Percentiles rank a stretch among this genome's conserved stretches.
Evolutionary conservation across 768 basidiomycete genomes (phyloP).

Genomic region (Psilocybe cyanescens): DNA sequence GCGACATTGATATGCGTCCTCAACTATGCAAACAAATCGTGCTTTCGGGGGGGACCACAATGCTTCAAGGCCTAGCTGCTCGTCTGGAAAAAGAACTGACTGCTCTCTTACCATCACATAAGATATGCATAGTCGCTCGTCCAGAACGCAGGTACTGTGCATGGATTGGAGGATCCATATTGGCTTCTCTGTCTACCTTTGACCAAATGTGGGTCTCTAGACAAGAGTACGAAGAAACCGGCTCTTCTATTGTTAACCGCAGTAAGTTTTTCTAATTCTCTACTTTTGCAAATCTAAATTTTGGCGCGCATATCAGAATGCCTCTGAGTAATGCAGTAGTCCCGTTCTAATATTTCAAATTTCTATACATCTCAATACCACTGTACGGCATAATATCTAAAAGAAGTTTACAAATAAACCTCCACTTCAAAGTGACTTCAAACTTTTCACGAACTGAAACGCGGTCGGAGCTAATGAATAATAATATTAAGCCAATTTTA

Average conservation of each 20-base stretch:
- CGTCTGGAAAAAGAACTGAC: background rate
- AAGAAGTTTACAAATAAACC: too few species aligned
- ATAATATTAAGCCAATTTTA: too few species aligned
- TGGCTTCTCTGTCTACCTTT: background rate
- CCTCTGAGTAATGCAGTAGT: background rate
- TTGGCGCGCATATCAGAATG: background rate
- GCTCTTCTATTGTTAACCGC: background rate
- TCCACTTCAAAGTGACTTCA: too few species aligned
- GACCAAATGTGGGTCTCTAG: background rate
- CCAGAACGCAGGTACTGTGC: background rate
- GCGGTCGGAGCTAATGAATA: too few species aligned
- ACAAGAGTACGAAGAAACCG: background rate
- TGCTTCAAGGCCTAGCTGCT: background rate
- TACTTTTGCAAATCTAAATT: background rate
- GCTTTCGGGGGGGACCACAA: background rate
- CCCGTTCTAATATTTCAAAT: too few species aligned
- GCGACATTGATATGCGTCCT: background rate
- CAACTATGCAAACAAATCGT: background rate
- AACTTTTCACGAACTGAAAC: too few species aligned
- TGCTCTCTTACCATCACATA: background rate
- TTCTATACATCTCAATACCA: too few species aligned
- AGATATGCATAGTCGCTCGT: background rate
- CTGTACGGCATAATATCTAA: too few species aligned
- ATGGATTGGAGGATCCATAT: background rate
- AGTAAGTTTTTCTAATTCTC: background rate